phyloP scores from a whole-genome alignment of 441 rosid species.

The Corymbia citriodora region DNA sequence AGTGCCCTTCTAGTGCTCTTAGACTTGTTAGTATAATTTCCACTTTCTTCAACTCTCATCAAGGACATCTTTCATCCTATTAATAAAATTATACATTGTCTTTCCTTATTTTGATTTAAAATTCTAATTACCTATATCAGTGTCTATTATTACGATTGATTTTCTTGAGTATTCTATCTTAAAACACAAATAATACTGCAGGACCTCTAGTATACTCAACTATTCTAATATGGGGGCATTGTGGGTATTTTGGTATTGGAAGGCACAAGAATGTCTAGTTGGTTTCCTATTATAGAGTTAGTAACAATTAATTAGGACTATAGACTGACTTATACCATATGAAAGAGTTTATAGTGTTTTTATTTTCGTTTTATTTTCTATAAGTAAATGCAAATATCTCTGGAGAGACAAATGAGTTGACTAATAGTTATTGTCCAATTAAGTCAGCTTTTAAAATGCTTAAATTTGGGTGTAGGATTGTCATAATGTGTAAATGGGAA shows the following conservation, averaged over 20 bases:
- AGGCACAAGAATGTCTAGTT: not conserved
- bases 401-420: not conserved
- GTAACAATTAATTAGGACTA: not conserved
- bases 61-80: not conserved
- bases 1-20: not conserved
- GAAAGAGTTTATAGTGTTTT: not conserved
- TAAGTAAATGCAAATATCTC: not conserved
- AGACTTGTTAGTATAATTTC: not conserved
- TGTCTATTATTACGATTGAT: not conserved
- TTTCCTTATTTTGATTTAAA: not conserved
- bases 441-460: not conserved
- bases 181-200: not conserved
- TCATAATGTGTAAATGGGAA: not conserved
- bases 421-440: not conserved
- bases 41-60: not conserved
- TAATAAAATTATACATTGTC: not conserved
- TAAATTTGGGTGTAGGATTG: not conserved
- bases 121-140: not conserved
- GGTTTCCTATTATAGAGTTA: not conserved
- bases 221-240: not conserved
- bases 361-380: not conserved
- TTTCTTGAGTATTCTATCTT: not conserved
- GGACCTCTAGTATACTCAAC: not conserved
- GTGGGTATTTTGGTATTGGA: not conserved
- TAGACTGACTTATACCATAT: not conserved